These are phyloP conservation scores for Cercospora sojina DNA, from an alignment of 2,329 filamentous ascomycete genomes.

Conservation along the genomic window DNA sequence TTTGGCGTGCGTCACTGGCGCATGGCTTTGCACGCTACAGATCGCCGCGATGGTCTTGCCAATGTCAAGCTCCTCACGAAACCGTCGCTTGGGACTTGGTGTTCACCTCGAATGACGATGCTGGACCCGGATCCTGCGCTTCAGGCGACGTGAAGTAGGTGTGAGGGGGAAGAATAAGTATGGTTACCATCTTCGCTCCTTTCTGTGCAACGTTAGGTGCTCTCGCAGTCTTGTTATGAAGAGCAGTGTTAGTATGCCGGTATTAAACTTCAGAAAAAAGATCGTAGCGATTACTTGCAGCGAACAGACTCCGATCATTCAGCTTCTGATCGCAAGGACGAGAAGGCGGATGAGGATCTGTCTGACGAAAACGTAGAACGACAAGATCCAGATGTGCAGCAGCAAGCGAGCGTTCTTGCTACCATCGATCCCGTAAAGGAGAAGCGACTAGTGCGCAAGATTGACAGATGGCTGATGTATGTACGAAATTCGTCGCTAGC, in stretches of 20 bases:
- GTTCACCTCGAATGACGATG: background rate
- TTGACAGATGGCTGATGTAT: conserved; percentile 63
- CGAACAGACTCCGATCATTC: background rate
- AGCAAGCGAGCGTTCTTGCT: background rate
- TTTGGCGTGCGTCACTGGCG: background rate
- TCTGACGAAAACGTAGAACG: background rate
- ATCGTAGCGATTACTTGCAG: background rate
- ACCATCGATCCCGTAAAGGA: conserved; percentile 46
- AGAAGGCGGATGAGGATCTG: background rate
- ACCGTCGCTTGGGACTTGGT: background rate
- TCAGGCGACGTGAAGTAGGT: background rate
- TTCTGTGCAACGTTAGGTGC: background rate
- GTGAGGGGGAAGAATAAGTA: background rate
- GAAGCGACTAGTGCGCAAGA: conserved; percentile 63
- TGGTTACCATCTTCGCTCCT: background rate
- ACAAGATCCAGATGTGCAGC: background rate
- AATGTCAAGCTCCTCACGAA: background rate
- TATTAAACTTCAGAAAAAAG: background rate
- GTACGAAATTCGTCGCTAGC: background rate
- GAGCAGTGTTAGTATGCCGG: background rate
- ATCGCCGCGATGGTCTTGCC: background rate
- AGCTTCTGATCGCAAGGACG: background rate
- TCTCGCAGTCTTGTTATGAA: background rate
- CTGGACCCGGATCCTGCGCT: background rate
- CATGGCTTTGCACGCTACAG: background rate